phyloP scores from a whole-genome alignment of 31 red algal species.

The Bonnemaisonia californica region DNA sequence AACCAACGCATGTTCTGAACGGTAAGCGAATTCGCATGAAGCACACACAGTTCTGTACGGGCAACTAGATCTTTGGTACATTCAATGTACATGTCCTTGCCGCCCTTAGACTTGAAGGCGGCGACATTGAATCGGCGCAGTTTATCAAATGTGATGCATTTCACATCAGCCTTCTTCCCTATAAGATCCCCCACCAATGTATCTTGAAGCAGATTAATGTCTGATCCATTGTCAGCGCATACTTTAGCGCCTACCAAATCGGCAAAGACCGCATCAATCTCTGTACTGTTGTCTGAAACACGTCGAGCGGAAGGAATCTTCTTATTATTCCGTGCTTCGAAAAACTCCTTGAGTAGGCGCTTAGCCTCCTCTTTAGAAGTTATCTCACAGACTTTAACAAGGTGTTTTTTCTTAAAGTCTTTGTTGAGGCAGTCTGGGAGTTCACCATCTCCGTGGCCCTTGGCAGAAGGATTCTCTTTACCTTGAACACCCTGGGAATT shows the following conservation, averaged over 20 bases:
- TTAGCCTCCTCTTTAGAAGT: no score
- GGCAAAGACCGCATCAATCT: constrained; percentile 9
- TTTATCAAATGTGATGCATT: background rate
- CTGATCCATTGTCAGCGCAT: background rate
- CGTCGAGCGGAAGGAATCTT: background rate
- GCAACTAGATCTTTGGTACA: constrained; percentile 6
- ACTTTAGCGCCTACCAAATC: background rate
- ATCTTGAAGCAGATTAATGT: background rate
- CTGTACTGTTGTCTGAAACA: background rate
- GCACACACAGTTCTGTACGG: background rate
- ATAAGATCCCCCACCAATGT: background rate
- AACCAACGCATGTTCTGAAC: constrained; percentile 27
- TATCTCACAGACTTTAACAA: no score
- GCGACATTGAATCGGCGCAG: background rate
- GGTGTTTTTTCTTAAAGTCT: no score
- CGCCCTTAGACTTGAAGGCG: background rate
- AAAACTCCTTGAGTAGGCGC: no score
- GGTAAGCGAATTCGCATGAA: constrained; percentile 4
- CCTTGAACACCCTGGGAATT: background rate
- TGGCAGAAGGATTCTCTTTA: background rate
- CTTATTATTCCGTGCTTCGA: background rate
- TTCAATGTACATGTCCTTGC: background rate
- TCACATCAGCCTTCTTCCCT: background rate
- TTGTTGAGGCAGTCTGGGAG: no score
- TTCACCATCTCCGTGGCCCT: background rate